Evolutionary conservation across 352 stramenopile genomes (phyloP).

Genomic region (Phytophthora vignae): DNA sequence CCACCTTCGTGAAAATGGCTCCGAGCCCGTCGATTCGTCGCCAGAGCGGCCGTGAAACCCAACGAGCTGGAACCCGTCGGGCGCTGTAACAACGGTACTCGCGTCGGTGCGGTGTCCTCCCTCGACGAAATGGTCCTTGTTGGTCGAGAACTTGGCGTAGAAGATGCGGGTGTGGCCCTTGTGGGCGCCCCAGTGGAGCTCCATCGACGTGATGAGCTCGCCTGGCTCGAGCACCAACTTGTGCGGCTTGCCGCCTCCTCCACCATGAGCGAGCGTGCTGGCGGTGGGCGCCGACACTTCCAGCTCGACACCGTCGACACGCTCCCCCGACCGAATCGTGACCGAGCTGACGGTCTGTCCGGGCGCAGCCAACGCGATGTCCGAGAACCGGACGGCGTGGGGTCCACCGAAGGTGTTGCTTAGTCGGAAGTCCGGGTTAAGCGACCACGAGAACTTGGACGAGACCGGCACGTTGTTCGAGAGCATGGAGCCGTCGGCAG

Average conservation of each 20-base stretch:
- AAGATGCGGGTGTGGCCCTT: slow-evolving; percentile 16
- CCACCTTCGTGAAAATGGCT: not conserved
- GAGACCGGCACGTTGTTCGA: slow-evolving; percentile 34
- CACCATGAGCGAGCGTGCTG: not conserved
- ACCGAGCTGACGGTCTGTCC: not conserved
- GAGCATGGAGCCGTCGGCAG: slow-evolving; percentile 15
- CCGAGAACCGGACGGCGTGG: slow-evolving; percentile 23
- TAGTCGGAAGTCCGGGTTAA: slow-evolving; percentile 31
- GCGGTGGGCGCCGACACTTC: not conserved
- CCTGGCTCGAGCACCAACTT: not conserved
- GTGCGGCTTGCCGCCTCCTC: not conserved
- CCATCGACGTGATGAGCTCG: slow-evolving; percentile 5
- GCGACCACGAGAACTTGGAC: slow-evolving; percentile 40
- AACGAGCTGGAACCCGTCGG: not conserved
- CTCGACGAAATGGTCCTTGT: not conserved
- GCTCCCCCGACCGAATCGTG: not conserved
- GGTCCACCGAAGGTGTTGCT: slow-evolving; percentile 42
- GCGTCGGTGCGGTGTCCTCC: not conserved
- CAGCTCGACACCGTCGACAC: not conserved
- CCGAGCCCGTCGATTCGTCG: not conserved
- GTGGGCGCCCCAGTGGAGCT: not conserved
- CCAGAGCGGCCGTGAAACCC: slow-evolving; percentile 25
- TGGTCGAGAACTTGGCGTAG: slow-evolving; percentile 20
- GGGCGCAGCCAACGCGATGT: not conserved
- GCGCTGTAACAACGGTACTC: not conserved